Percentiles rank a stretch among this genome's conserved stretches.
Evolutionary conservation across 2,329 filamentous ascomycete genomes (phyloP).

Genomic region (Fusarium azukiicola): DNA sequence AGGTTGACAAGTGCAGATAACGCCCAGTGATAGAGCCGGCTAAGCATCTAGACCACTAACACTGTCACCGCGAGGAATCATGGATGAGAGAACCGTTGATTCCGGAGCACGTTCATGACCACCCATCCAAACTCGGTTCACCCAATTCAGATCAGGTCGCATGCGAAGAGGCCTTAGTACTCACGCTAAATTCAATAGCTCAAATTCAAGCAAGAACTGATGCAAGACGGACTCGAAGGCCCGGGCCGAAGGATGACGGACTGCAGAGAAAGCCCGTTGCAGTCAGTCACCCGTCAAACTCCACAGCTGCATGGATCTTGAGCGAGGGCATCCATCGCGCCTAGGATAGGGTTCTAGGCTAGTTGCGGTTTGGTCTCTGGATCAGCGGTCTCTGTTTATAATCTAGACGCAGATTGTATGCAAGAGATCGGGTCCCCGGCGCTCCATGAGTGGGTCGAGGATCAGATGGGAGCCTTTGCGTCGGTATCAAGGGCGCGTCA

Average conservation of each 20-base stretch:
- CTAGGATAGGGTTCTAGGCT: too few species aligned
- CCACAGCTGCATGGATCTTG: background rate
- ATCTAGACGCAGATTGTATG: too few species aligned
- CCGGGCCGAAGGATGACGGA: conserved; percentile 16
- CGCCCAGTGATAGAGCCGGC: background rate
- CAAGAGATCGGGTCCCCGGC: too few species aligned
- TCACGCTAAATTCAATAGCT: conserved; percentile 16
- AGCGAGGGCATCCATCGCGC: too few species aligned
- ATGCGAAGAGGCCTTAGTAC: background rate
- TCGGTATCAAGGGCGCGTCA: background rate
- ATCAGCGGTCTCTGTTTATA: too few species aligned
- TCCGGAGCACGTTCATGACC: background rate
- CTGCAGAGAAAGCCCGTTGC: conserved; percentile 1
- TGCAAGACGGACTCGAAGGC: conserved; percentile 13
- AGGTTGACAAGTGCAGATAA: background rate
- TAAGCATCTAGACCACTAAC: background rate
- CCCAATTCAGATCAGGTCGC: background rate
- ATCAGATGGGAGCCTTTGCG: too few species aligned
- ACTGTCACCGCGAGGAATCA: background rate
- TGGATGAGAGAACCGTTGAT: background rate
- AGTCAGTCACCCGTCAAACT: background rate
- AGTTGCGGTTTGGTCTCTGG: too few species aligned
- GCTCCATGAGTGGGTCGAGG: too few species aligned
- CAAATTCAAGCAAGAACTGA: background rate
- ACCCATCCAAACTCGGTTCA: background rate